Percentiles rank a stretch among this genome's conserved stretches.
phyloP scores from a whole-genome alignment of 331 rosid genomes.

The Dryas integrifolia region DNA sequence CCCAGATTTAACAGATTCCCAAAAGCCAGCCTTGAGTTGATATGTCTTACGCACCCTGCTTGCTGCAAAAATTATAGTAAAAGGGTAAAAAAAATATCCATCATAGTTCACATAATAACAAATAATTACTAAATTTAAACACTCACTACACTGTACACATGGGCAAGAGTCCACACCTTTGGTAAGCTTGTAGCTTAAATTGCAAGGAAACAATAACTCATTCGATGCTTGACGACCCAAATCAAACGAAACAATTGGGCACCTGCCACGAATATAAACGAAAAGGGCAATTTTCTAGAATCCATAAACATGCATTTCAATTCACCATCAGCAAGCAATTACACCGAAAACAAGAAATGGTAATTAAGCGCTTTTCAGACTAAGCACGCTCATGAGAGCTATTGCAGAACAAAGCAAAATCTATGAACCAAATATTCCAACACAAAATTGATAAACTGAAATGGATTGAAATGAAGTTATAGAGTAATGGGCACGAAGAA shows the following conservation, averaged over 20 bases:
- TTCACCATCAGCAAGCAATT: constrained; percentile 1
- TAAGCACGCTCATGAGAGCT: neutral
- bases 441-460: neutral
- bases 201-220: constrained; percentile 39
- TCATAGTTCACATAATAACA: neutral
- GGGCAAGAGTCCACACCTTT: constrained; percentile 30
- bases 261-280: constrained; percentile 37
- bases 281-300: neutral
- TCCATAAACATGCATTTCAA: neutral
- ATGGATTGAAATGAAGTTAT: constrained; percentile 1
- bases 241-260: constrained; percentile 48
- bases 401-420: no score
- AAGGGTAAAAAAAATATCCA: neutral
- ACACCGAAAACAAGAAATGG: neutral
- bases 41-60: constrained; percentile 48
- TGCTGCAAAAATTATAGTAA: constrained; percentile 36
- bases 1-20: constrained; percentile 98
- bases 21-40: constrained; percentile 71
- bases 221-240: constrained; percentile 30
- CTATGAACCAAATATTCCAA: neutral
- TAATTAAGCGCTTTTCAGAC: neutral
- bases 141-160: constrained; percentile 1
- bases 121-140: neutral
- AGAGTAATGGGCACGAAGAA: neutral
- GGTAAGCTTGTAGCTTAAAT: constrained; percentile 32